A percentile compares a stretch with the other conserved stretches of the same genome.
Evolutionary conservation across 2,329 filamentous ascomycete genomes (phyloP).

Genomic region (Scedosporium dehoogii): DNA sequence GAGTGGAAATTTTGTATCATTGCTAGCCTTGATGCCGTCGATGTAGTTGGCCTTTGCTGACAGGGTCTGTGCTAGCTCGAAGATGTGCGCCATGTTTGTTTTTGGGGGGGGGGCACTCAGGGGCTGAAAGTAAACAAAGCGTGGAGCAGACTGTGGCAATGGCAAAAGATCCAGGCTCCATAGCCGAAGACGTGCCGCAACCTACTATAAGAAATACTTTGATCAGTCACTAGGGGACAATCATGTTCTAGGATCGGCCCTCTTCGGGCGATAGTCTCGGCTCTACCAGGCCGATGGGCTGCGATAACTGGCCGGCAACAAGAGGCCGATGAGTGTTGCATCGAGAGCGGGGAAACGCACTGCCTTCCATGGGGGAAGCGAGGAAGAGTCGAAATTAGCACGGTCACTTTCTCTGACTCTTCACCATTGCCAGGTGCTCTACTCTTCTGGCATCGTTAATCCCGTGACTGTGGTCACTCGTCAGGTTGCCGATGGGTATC

Average conservation of each 20-base stretch:
- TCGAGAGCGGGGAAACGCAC: not conserved
- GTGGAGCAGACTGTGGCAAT: not conserved
- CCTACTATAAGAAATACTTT: not conserved
- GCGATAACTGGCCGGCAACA: not conserved
- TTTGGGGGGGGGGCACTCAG: not conserved
- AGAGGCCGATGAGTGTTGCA: not conserved
- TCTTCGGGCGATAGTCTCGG: not conserved
- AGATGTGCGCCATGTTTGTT: conserved; percentile 3
- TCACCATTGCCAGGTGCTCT: too few relatives aligned
- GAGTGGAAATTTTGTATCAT: not conserved
- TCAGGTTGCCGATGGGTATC: too few relatives aligned
- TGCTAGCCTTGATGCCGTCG: not conserved
- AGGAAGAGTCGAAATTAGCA: too few relatives aligned
- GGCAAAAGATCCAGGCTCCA: not conserved
- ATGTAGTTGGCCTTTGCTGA: not conserved
- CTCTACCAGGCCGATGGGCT: not conserved
- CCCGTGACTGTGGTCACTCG: too few relatives aligned
- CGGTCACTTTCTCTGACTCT: too few relatives aligned
- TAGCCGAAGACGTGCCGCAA: not conserved
- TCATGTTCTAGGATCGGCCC: too few relatives aligned
- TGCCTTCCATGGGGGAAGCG: too few relatives aligned
- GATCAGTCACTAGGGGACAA: not conserved
- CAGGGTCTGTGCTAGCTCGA: conserved; percentile 3
- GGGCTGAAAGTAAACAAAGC: not conserved
- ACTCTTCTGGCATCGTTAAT: too few relatives aligned